A percentile compares a stretch with the other conserved stretches of the same genome.
phyloP scores from a whole-genome alignment of 2,329 filamentous ascomycete species.

The Periconia digitata region DNA sequence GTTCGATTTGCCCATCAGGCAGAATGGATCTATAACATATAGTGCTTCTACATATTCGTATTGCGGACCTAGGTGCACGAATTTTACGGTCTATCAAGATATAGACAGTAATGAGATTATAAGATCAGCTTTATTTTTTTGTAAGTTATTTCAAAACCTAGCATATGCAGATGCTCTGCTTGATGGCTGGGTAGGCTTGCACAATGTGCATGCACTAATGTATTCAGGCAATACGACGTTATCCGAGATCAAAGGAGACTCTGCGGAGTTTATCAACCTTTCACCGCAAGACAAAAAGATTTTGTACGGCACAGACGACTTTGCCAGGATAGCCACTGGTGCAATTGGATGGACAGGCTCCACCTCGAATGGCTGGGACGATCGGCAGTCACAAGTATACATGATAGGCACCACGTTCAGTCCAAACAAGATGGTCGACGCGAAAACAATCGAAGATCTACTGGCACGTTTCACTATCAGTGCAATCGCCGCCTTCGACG shows the following conservation, averaged over 20 bases:
- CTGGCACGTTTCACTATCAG: conserved; percentile 33
- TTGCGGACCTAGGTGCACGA: conserved; percentile 38
- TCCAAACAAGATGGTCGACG: conserved; percentile 14
- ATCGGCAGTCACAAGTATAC: conserved; percentile 23
- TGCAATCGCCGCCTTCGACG: conserved; percentile 36
- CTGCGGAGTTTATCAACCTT: conserved; percentile 22
- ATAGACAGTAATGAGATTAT: conserved; percentile 5
- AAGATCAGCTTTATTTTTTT: conserved; percentile 27
- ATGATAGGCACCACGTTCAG: conserved; percentile 28
- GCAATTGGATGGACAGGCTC: conserved; percentile 37
- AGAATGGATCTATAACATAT: conserved; percentile 27
- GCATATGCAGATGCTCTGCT: too few relatives aligned
- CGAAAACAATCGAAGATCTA: conserved; percentile 20
- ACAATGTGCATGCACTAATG: neutral
- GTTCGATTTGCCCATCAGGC: conserved; percentile 17
- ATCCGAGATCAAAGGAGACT: conserved; percentile 11
- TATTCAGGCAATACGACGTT: neutral
- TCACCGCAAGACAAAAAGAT: conserved; percentile 14
- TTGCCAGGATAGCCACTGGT: conserved; percentile 32
- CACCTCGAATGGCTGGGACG: conserved; percentile 9
- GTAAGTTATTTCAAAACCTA: conserved; percentile 25
- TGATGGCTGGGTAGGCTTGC: too few relatives aligned
- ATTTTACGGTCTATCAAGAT: conserved; percentile 34
- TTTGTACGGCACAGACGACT: conserved; percentile 30
- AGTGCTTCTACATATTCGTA: conserved; percentile 16